phyloP scores from a whole-genome alignment of 441 rosid species.

The Macaranga tanarius region DNA sequence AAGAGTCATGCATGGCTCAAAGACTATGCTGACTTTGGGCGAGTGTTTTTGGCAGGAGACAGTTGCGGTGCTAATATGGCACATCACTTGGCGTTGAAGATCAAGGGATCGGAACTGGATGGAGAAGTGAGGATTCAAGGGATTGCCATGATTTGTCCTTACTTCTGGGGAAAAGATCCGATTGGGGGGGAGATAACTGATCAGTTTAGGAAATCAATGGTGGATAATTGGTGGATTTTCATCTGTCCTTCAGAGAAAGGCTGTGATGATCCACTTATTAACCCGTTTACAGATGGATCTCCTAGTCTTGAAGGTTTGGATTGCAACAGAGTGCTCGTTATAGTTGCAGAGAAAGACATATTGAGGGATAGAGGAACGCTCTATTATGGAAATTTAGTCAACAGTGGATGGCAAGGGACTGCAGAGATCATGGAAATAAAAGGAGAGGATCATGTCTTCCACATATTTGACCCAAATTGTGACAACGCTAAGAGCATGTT shows the following conservation, averaged over 20 bases:
- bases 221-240: slow-evolving; percentile 69
- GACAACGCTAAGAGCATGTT: slow-evolving; percentile 48
- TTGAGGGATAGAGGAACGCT: slow-evolving; percentile 54
- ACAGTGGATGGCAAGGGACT: slow-evolving; percentile 47
- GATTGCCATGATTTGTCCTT: slow-evolving; percentile 66
- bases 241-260: slow-evolving; percentile 60
- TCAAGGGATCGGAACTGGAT: slow-evolving; percentile 30
- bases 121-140: slow-evolving; percentile 43
- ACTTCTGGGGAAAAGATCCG: slow-evolving; percentile 69
- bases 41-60: slow-evolving; percentile 54
- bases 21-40: slow-evolving; percentile 40
- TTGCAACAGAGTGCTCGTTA: slow-evolving; percentile 45
- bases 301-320: slow-evolving; percentile 42
- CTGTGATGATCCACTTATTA: slow-evolving; percentile 64
- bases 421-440: slow-evolving; percentile 51
- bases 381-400: slow-evolving; percentile 49
- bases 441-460: slow-evolving; percentile 71
- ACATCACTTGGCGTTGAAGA: slow-evolving; percentile 56
- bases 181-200: slow-evolving; percentile 51
- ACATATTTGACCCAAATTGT: slow-evolving; percentile 50
- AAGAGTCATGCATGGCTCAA: slow-evolving; percentile 46
- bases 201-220: slow-evolving; percentile 44
- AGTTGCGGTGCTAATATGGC: slow-evolving; percentile 68
- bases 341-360: slow-evolving; percentile 60
- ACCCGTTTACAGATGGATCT: slow-evolving; percentile 55